Evolutionary conservation across 768 basidiomycete species (phyloP).

Genomic region (Ramaria sp.): DNA sequence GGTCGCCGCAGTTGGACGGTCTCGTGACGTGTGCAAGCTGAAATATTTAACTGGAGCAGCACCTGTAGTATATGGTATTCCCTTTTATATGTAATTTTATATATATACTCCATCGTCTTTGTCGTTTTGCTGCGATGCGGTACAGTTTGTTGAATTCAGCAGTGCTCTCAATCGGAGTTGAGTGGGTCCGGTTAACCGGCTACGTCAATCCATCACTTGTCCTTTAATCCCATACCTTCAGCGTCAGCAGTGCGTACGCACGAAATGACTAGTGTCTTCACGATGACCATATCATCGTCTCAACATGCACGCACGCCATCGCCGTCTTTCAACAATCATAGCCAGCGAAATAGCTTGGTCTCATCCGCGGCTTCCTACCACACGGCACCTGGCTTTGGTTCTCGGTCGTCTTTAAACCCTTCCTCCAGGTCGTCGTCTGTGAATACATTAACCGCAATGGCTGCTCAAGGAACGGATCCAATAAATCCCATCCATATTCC

Average conservation of each 20-base stretch:
- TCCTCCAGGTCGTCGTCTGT: slow-evolving; percentile 4
- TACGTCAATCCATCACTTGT: too few species aligned
- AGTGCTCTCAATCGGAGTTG: too few species aligned
- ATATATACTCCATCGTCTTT: too few species aligned
- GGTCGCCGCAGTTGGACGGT: slow-evolving; percentile 67
- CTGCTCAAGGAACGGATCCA: neutral
- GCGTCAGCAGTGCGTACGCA: neutral
- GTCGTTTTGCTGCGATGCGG: too few species aligned
- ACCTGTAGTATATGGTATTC: slow-evolving; percentile 91
- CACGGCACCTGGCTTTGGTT: slow-evolving; percentile 1
- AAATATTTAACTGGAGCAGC: slow-evolving; percentile 93
- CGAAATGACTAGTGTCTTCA: neutral
- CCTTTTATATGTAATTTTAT: slow-evolving; percentile 56
- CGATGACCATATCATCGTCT: slow-evolving; percentile 6
- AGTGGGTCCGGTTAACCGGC: too few species aligned
- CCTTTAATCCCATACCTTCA: neutral
- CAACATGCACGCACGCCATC: neutral
- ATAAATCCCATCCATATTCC: slow-evolving; percentile 6
- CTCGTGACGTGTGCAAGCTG: slow-evolving; percentile 76
- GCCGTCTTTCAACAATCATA: neutral
- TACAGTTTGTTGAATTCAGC: too few species aligned
- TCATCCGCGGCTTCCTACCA: slow-evolving; percentile 4
- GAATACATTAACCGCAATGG: neutral
- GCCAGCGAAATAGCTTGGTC: neutral
- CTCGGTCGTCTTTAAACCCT: neutral